Evolutionary conservation across 345 rosid species (phyloP).

Genomic region (Salix koriyanagi): DNA sequence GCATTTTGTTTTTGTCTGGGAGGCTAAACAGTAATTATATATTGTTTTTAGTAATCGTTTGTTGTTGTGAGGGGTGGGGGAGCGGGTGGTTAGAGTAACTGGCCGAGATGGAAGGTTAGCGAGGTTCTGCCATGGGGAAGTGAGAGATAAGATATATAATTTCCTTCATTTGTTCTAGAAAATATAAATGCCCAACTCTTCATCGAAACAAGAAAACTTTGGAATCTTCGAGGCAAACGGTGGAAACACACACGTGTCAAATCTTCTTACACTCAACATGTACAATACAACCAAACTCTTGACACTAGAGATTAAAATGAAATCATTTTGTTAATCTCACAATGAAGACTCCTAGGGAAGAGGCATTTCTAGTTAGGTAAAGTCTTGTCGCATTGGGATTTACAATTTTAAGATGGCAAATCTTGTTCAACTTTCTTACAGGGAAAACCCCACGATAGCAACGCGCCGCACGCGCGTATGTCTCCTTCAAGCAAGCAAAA

Average conservation of each 20-base stretch:
- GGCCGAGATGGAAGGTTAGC: too few relatives aligned
- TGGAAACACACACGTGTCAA: constrained; percentile 16
- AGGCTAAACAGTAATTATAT: too few relatives aligned
- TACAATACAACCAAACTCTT: background rate
- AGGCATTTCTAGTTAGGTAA: constrained; percentile 26
- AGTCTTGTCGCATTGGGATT: background rate
- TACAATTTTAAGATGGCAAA: background rate
- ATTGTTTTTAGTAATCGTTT: too few relatives aligned
- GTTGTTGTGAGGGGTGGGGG: too few relatives aligned
- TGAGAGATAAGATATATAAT: too few relatives aligned
- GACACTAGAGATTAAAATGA: background rate
- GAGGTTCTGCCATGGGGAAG: too few relatives aligned
- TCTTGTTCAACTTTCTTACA: too few relatives aligned
- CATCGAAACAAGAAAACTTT: background rate
- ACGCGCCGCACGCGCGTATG: constrained; percentile 12
- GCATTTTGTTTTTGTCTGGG: too few relatives aligned
- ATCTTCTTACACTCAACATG: background rate
- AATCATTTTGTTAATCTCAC: background rate
- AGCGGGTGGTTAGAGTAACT: too few relatives aligned
- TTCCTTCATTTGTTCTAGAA: background rate
- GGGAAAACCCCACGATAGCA: background rate
- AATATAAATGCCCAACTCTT: background rate
- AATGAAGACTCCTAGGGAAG: background rate
- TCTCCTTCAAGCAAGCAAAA: constrained; percentile 5
- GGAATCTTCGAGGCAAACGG: constrained; percentile 10